phyloP scores from a whole-genome alignment of 1,139 yeast genomes.

The Saccharomyces hybrid region DNA sequence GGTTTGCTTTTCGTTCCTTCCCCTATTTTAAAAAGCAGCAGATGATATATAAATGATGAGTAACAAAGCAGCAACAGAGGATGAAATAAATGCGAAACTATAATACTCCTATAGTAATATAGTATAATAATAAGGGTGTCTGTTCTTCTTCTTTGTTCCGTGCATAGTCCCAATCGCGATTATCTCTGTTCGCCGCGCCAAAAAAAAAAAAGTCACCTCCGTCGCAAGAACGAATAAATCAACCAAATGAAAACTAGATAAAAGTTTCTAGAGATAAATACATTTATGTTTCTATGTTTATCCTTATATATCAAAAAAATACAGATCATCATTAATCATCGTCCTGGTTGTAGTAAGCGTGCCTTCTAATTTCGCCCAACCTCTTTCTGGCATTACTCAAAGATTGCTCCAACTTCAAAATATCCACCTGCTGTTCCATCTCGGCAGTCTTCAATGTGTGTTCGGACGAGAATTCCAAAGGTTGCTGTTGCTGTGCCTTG shows the following conservation, averaged over 20 bases:
- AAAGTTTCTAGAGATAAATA: background rate
- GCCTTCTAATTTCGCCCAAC: constrained; percentile 77
- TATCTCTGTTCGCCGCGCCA: background rate
- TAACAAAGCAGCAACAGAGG: background rate
- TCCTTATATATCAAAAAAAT: background rate
- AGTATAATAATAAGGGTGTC: background rate
- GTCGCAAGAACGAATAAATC: background rate
- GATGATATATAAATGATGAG: background rate
- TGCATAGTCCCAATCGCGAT: background rate
- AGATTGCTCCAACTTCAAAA: constrained; percentile 66
- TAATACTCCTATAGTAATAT: background rate
- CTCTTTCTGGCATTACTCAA: constrained; percentile 56
- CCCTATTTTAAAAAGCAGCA: background rate
- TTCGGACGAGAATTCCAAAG: constrained; percentile 62
- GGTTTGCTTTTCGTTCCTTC: background rate
- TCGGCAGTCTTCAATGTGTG: constrained; percentile 82
- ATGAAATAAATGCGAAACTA: background rate
- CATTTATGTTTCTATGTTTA: background rate
- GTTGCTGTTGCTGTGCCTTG: constrained; percentile 30
- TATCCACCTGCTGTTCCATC: constrained; percentile 92
- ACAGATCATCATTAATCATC: constrained; percentile 8
- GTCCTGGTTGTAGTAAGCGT: constrained; percentile 17
- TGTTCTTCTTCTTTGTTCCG: background rate
- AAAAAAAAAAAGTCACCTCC: background rate
- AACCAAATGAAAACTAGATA: background rate